phyloP scores from a whole-genome alignment of 2,329 filamentous ascomycete species.

The Chaetomiaceae sp. region DNA sequence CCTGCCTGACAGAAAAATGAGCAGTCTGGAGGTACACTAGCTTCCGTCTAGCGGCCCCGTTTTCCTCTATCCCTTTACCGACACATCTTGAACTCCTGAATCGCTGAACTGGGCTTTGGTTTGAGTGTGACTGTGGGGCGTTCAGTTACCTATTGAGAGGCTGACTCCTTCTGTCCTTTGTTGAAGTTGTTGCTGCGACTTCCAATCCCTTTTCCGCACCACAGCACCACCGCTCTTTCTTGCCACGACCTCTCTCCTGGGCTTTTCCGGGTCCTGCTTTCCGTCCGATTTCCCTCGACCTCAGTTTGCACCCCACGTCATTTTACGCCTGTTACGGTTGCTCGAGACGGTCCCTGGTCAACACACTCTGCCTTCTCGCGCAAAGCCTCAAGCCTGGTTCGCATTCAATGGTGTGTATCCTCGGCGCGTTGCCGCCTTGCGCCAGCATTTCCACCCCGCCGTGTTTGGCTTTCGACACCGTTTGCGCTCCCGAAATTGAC shows the following conservation, averaged over 20 bases:
- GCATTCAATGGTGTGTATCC: constrained; percentile 14
- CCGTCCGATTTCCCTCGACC: background rate
- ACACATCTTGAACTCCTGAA: too few species aligned
- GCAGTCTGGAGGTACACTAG: too few species aligned
- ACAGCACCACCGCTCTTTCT: background rate
- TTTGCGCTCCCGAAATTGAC: background rate
- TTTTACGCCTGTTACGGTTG: background rate
- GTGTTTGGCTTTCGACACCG: background rate
- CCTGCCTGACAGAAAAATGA: too few species aligned
- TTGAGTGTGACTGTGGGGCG: too few species aligned
- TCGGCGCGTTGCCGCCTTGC: background rate
- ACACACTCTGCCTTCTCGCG: background rate
- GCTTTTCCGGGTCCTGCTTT: background rate
- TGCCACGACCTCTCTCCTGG: background rate
- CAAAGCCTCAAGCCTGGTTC: background rate
- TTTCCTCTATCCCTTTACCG: too few species aligned
- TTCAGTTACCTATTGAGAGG: too few species aligned
- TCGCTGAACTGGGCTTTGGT: too few species aligned
- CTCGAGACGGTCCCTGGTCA: background rate
- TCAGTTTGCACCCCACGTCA: background rate
- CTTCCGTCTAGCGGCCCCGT: too few species aligned
- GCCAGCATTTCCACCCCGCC: background rate
- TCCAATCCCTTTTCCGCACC: background rate
- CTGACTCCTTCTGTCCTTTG: background rate
- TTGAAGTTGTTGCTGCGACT: background rate